phyloP scores from a whole-genome alignment of 768 basidiomycete genomes.

The Termitomyces sp. region DNA sequence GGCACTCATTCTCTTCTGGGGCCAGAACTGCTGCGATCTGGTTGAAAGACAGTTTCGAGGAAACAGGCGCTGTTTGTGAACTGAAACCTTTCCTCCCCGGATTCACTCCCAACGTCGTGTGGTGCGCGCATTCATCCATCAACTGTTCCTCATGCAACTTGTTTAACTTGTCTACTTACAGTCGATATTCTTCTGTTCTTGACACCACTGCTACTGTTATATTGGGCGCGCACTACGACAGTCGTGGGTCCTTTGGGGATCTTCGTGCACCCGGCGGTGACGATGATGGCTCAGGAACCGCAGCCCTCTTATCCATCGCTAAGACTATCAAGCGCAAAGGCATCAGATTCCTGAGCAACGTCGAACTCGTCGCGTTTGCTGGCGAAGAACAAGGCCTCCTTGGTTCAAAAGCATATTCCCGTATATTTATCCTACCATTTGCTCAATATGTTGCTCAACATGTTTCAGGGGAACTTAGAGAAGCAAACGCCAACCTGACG shows the following conservation, averaged over 20 bases:
- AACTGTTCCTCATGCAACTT: not conserved
- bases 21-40: constrained; percentile 62
- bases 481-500: constrained; percentile 57
- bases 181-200: constrained; percentile 51
- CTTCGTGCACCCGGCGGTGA: constrained; percentile 54
- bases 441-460: not conserved
- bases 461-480: constrained; percentile 50
- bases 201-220: constrained; percentile 63
- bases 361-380: constrained; percentile 80
- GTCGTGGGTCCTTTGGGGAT: constrained; percentile 82
- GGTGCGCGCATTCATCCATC: constrained; percentile 36
- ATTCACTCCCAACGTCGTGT: constrained; percentile 86
- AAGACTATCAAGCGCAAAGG: constrained; percentile 62
- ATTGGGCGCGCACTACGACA: constrained; percentile 87
- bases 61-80: constrained; percentile 68
- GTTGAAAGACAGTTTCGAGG: constrained; percentile 71
- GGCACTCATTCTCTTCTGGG: constrained; percentile 79
- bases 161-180: constrained; percentile 18
- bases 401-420: constrained; percentile 75
- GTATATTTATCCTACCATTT: constrained; percentile 42
- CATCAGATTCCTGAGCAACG: constrained; percentile 67
- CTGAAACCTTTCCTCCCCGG: constrained; percentile 61
- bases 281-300: constrained; percentile 54
- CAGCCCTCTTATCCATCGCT: constrained; percentile 76
- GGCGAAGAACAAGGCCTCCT: constrained; percentile 90